phyloP scores from a whole-genome alignment of 208 protist genomes.

The Kentomonas sorsogonicus region DNA sequence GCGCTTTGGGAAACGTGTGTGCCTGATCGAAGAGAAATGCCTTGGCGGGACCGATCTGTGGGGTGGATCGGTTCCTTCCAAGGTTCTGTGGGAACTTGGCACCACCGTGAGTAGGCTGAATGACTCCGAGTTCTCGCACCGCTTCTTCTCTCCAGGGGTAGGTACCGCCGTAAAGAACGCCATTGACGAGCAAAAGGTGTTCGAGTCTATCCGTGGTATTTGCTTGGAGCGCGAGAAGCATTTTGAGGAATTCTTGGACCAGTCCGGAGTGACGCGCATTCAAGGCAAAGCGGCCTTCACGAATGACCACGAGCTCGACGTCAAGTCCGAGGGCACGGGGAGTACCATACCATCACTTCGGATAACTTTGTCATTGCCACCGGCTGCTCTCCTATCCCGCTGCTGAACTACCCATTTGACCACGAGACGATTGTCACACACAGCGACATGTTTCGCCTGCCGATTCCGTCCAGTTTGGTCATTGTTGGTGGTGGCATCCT shows the following conservation, averaged over 20 bases:
- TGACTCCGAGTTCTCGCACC: conserved; percentile 15
- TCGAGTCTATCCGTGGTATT: conserved; percentile 25
- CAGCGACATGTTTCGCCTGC: conserved; percentile 42
- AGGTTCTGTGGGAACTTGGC: conserved; percentile 63
- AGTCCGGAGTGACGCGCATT: conserved; percentile 46
- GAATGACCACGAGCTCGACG: conserved; percentile 41
- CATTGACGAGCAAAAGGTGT: conserved; percentile 31
- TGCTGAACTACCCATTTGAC: conserved; percentile 36
- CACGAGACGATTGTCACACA: conserved; percentile 37
- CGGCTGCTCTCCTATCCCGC: conserved; percentile 36
- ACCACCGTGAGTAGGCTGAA: conserved; percentile 34
- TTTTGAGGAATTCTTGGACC: conserved; percentile 18
- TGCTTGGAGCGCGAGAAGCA: conserved; percentile 38
- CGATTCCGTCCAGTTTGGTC: conserved; percentile 57
- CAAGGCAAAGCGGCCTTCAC: conserved; percentile 54
- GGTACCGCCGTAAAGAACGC: conserved; percentile 10
- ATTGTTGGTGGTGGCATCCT: conserved; percentile 57
- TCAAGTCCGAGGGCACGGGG: conserved; percentile 38
- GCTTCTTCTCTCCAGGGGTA: conserved; percentile 21
- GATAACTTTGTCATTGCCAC: conserved; percentile 79
- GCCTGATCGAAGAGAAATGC: conserved; percentile 45
- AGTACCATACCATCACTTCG: conserved; percentile 47
- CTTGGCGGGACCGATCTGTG: conserved; percentile 64
- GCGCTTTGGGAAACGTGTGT: conserved; percentile 48
- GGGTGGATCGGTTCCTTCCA: conserved; percentile 66